Evolutionary conservation across 306 rosid species (phyloP), one percentile per base, ranked within the genome.

Genomic region (Dalbergia cochinchinensis): DNA sequence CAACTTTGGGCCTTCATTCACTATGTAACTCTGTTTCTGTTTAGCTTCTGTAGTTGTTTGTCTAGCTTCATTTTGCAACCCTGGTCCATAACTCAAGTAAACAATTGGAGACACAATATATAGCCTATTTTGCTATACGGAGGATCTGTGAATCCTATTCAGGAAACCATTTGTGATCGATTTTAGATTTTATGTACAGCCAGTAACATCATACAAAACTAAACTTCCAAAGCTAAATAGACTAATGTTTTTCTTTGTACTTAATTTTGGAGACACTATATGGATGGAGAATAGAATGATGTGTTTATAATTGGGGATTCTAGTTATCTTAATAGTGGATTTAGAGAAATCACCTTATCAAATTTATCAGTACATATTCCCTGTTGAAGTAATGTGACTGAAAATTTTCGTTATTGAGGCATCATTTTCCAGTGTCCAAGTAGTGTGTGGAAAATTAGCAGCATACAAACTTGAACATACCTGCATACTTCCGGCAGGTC

Each of bases 401-500:
- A 47, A 47, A 47, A 3, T 47, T 47, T 47, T 47, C 13, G 4
- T 42, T 42, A 47, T 12, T 10, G 5, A 47, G 11, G 1, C 14
- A 47, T 47, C 15, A 47, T 47, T 47, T 10, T 4, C 15, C 11
- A 47, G 4, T 47, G 4, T 12, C 53, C 53, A 47, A 47, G 10
- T 11, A 12, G 15, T 53, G 8, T 53, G 8, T 4, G 5, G 3
- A 14, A 50, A 50, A 50, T 1, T 50, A 3, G 60, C 34, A 15
- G 6, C 5, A 42, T 15, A 72, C 6, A 69, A 14, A 65, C 16
- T 35, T 16, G 54, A 59, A 57, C 77, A 19, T 33, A 74, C 85
- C 85, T 59, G 71, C 85, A 81, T 11, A 67, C 66, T 47, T 9
- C 13, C 14, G 84, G 84, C 71, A 74, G 74, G 14, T 81, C 84